phyloP scores from a whole-genome alignment of 1,284 basidiomycete species.

The Cryptococcus neoformans region DNA sequence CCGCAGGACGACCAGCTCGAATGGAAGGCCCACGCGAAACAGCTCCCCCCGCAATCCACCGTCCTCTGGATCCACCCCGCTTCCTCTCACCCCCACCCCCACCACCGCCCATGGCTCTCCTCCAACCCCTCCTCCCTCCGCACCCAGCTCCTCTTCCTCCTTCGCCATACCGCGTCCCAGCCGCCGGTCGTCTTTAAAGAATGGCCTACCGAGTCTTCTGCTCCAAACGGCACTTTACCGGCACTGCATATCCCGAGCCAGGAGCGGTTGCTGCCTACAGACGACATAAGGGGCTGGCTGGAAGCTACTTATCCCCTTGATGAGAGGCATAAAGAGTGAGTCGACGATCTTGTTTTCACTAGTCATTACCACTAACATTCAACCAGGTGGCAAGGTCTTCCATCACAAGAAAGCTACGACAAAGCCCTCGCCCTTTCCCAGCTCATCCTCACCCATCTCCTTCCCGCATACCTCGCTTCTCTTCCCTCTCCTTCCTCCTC shows the following conservation, averaged over 20 bases:
- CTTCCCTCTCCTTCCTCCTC: not conserved
- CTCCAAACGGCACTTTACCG: constrained; percentile 33
- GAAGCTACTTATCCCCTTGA: constrained; percentile 29
- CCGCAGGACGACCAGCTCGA: constrained; percentile 38
- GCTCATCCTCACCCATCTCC: constrained; percentile 27
- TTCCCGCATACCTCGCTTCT: constrained; percentile 31
- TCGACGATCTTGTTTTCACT: not conserved
- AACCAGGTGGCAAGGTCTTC: constrained; percentile 33
- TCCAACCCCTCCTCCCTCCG: constrained; percentile 31
- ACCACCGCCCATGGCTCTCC: constrained; percentile 34
- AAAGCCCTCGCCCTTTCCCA: constrained; percentile 36
- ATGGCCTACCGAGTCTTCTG: constrained; percentile 35
- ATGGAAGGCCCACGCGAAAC: constrained; percentile 19
- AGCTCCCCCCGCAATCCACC: not conserved
- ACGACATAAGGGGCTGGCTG: constrained; percentile 38
- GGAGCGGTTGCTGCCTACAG: constrained; percentile 25
- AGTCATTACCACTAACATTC: not conserved
- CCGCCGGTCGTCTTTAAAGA: constrained; percentile 23
- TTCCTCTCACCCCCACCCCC: constrained; percentile 12
- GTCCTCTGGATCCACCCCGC: constrained; percentile 24
- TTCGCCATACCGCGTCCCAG: constrained; percentile 21
- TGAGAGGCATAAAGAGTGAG: constrained; percentile 28
- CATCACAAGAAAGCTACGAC: constrained; percentile 36
- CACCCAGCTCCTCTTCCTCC: constrained; percentile 41
- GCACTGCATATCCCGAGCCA: constrained; percentile 29